A percentile compares a stretch with the other conserved stretches of the same genome.
Conservation (phyloP, 2,329 filamentous ascomycete species). For the Ascocoryne sarcoides region DNA sequence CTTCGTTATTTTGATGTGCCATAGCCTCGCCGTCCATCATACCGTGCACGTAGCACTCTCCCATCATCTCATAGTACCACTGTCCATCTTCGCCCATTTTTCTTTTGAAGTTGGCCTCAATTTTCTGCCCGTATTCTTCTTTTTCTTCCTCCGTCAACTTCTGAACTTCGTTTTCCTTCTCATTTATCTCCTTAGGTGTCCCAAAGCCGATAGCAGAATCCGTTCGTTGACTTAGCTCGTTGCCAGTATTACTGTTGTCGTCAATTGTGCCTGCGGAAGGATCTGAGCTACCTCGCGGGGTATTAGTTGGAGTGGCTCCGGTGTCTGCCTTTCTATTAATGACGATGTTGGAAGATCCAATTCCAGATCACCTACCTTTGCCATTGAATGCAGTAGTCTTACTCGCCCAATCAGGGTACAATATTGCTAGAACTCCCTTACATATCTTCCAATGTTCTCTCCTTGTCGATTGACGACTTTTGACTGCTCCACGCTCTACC, state of each 20-base stretch:
- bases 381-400: not conserved
- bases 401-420: not conserved
- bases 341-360: not conserved
- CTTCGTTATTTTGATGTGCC: not conserved
- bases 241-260: not conserved
- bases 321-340: not conserved
- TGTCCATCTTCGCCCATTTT: constrained; percentile 1
- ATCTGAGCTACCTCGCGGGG: not conserved
- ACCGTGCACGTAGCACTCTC: constrained; percentile 2
- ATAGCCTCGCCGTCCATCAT: constrained; percentile 4
- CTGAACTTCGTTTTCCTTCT: not conserved
- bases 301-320: not conserved
- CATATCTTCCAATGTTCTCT: not conserved
- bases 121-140: not conserved
- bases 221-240: not conserved
- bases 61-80: constrained; percentile 3
- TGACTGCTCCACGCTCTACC: not conserved
- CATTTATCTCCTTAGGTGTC: not conserved
- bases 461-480: constrained; percentile 1
- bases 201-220: not conserved
- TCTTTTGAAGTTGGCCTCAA: not conserved
- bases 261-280: not conserved
- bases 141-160: constrained; percentile 1
- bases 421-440: not conserved
- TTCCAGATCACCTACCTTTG: not conserved